A percentile compares a stretch with the other conserved stretches of the same genome.
These are phyloP conservation scores for Luvunga scandens DNA, from an alignment of 345 rosid genomes.

Conservation along the genomic window DNA sequence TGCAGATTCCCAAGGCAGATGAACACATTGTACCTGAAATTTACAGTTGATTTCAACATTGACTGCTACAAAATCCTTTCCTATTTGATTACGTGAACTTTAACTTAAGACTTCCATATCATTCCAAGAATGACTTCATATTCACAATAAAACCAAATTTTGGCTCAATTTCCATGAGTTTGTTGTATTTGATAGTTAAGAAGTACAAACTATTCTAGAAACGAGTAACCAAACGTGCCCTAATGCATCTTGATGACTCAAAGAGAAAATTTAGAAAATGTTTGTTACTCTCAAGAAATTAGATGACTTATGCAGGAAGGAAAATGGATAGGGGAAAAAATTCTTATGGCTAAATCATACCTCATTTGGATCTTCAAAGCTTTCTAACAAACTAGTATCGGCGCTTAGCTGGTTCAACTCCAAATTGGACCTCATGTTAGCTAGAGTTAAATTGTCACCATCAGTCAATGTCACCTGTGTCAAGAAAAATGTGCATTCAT, in stretches of 20 bases:
- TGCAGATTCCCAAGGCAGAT: constrained; percentile 86
- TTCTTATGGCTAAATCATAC: constrained; percentile 36
- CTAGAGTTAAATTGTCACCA: constrained; percentile 67
- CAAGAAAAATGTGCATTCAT: background rate
- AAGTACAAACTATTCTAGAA: background rate
- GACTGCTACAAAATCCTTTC: background rate
- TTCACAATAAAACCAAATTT: background rate
- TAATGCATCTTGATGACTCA: background rate
- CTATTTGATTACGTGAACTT: background rate
- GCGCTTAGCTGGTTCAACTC: constrained; percentile 43
- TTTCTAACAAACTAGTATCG: constrained; percentile 20
- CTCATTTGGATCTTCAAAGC: constrained; percentile 25
- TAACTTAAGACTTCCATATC: background rate
- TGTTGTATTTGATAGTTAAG: background rate
- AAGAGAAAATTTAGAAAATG: background rate
- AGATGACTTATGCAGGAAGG: background rate
- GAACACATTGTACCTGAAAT: constrained; percentile 59
- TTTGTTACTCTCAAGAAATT: background rate
- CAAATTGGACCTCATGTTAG: constrained; percentile 73
- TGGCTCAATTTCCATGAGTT: background rate
- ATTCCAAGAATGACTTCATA: background rate
- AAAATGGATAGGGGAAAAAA: constrained; percentile 11
- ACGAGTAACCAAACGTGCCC: background rate
- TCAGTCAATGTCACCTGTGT: constrained; percentile 73
- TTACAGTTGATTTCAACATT: constrained; percentile 12